These are phyloP conservation scores for Pseudozyma hubeiensis DNA, from an alignment of 1,284 basidiomycete genomes.

Conservation along the genomic window DNA sequence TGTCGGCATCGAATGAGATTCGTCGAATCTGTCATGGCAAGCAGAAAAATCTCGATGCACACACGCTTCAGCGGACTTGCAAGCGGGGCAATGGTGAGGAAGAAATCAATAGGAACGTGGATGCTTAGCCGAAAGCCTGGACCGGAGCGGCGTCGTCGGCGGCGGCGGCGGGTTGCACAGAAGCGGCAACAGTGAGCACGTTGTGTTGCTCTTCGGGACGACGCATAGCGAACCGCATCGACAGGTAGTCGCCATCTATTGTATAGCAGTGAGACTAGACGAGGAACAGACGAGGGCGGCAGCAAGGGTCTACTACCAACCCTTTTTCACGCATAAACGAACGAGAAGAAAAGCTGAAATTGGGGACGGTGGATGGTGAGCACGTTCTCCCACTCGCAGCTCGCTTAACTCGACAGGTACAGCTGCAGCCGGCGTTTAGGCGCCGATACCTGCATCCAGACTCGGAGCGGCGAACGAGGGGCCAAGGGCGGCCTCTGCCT, in stretches of 20 bases:
- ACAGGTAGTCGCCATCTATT: too few species aligned
- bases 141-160: not conserved
- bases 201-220: conserved; percentile 3
- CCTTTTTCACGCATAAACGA: not conserved
- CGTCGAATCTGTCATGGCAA: not conserved
- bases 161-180: not conserved
- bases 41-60: not conserved
- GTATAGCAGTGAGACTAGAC: too few species aligned
- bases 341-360: too few species aligned
- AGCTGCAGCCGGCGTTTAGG: conserved; percentile 2
- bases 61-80: not conserved
- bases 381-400: conserved; percentile 19
- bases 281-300: too few species aligned
- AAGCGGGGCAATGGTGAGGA: not conserved
- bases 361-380: conserved; percentile 1
- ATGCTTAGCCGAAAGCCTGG: not conserved
- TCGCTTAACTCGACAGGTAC: conserved; percentile 38
- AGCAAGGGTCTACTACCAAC: too few species aligned
- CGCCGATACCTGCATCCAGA: not conserved
- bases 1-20: not conserved
- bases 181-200: conserved; percentile 18
- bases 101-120: not conserved
- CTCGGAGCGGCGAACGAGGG: not conserved
- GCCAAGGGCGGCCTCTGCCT: too few species aligned
- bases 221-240: too few species aligned